Conservation (phyloP, 2,329 filamentous ascomycete genomes). For the Cordyceps farinosa region DNA sequence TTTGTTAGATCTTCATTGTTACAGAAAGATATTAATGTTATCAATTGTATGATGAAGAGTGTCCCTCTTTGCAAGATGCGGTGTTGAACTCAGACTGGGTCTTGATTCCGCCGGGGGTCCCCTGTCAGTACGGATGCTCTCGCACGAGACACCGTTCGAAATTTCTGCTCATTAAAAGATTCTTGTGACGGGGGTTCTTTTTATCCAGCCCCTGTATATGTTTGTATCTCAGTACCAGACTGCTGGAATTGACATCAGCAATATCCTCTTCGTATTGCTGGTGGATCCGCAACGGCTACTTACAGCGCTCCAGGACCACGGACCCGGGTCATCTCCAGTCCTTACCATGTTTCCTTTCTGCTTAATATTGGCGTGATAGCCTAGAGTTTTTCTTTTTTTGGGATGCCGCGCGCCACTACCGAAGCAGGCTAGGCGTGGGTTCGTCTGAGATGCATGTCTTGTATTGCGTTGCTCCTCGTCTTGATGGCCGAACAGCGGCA, state of each 20-base stretch:
- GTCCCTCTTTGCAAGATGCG: background rate
- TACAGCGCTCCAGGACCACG: slow-evolving; percentile 6
- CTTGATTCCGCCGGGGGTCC: background rate
- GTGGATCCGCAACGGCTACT: background rate
- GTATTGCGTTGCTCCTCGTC: background rate
- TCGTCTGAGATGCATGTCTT: background rate
- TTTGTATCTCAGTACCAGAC: background rate
- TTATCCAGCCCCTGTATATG: too few relatives aligned
- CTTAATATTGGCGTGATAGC: background rate
- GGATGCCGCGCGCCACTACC: background rate
- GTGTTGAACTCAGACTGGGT: background rate
- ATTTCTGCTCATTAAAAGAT: background rate
- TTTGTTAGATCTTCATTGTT: background rate
- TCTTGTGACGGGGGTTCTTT: background rate
- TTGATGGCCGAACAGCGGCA: background rate
- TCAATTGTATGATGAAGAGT: background rate
- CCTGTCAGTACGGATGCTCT: background rate
- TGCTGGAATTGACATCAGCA: background rate
- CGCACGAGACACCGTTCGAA: background rate
- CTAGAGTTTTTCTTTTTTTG: background rate
- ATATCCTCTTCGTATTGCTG: slow-evolving; percentile 4
- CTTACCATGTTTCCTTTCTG: background rate
- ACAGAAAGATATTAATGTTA: too few relatives aligned
- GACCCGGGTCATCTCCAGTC: background rate
- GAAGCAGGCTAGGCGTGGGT: background rate